Conservation (phyloP, 2,329 filamentous ascomycete species). For the Hirsutella minnesotensis region DNA sequence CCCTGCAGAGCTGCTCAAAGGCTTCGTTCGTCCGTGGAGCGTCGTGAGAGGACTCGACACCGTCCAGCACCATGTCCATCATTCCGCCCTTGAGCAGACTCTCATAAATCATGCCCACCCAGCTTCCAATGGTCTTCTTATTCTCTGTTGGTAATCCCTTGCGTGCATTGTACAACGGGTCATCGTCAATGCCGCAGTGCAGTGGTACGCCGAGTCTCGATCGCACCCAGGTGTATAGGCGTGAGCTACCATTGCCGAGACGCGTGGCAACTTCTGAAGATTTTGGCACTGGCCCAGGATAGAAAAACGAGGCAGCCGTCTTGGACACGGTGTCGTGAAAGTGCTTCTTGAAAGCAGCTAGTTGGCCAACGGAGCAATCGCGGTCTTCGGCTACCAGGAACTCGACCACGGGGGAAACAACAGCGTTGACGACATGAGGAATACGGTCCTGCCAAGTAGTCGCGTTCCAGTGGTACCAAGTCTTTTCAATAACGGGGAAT, state of each 20-base stretch:
- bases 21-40: slow-evolving; percentile 10
- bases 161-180: slow-evolving; percentile 14
- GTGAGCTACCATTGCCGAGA: slow-evolving; percentile 17
- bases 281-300: slow-evolving; percentile 12
- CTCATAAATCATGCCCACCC: slow-evolving; percentile 7
- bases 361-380: slow-evolving; percentile 12
- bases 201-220: slow-evolving; percentile 14
- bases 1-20: slow-evolving; percentile 11
- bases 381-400: slow-evolving; percentile 11
- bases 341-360: slow-evolving; percentile 11
- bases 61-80: slow-evolving; percentile 17
- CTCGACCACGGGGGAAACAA: slow-evolving; percentile 14
- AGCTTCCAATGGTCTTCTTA: slow-evolving; percentile 15
- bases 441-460: slow-evolving; percentile 18
- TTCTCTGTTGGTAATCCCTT: slow-evolving; percentile 10
- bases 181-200: slow-evolving; percentile 19
- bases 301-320: slow-evolving; percentile 12
- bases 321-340: slow-evolving; percentile 11
- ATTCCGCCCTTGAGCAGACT: slow-evolving; percentile 10
- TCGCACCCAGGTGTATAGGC: slow-evolving; percentile 18
- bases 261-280: slow-evolving; percentile 12
- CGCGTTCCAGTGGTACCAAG: slow-evolving; percentile 14
- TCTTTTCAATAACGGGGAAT: slow-evolving; percentile 9
- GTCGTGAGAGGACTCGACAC: slow-evolving; percentile 8
- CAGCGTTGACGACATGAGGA: slow-evolving; percentile 13